These are phyloP conservation scores for Pythium myriotylum DNA, from an alignment of 352 stramenopile genomes.

Conservation along the genomic window DNA sequence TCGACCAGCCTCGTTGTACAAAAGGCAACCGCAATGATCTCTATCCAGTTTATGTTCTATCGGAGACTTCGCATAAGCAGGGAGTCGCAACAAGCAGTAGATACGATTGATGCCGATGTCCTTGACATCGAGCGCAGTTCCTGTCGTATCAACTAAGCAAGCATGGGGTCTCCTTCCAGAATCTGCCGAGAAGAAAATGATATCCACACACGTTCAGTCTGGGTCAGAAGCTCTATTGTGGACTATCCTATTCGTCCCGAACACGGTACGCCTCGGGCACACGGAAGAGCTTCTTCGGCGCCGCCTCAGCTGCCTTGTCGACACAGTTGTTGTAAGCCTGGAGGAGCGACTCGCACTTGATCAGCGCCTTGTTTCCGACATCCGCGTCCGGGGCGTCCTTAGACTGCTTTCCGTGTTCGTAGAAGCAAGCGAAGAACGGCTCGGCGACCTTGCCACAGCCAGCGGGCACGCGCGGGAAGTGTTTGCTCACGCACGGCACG, in stretches of 20 bases:
- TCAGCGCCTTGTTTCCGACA: constrained; percentile 67
- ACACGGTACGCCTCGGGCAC: constrained; percentile 81
- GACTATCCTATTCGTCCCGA: constrained; percentile 41
- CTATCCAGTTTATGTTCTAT: too few species aligned
- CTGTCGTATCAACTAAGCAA: too few species aligned
- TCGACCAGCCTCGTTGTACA: too few species aligned
- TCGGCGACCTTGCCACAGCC: constrained; percentile 69
- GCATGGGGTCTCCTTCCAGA: too few species aligned
- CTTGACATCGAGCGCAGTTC: too few species aligned
- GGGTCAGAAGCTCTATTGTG: too few species aligned
- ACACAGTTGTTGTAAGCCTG: constrained; percentile 80
- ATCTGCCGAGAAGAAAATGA: too few species aligned
- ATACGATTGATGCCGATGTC: too few species aligned
- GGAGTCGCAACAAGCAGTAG: too few species aligned
- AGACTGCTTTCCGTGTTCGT: constrained; percentile 78
- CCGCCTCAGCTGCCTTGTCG: constrained; percentile 50
- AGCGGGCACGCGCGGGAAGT: constrained; percentile 79
- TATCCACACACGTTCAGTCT: too few species aligned
- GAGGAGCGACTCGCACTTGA: constrained; percentile 52
- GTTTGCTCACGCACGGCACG: constrained; percentile 58
- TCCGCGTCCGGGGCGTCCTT: constrained; percentile 55
- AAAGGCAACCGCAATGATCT: too few species aligned
- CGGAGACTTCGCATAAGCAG: too few species aligned
- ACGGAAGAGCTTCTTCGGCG: constrained; percentile 78
- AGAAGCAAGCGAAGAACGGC: constrained; percentile 83